phyloP scores from a whole-genome alignment of 148 eudicot genomes.

The Rhododendron griersonianum region DNA sequence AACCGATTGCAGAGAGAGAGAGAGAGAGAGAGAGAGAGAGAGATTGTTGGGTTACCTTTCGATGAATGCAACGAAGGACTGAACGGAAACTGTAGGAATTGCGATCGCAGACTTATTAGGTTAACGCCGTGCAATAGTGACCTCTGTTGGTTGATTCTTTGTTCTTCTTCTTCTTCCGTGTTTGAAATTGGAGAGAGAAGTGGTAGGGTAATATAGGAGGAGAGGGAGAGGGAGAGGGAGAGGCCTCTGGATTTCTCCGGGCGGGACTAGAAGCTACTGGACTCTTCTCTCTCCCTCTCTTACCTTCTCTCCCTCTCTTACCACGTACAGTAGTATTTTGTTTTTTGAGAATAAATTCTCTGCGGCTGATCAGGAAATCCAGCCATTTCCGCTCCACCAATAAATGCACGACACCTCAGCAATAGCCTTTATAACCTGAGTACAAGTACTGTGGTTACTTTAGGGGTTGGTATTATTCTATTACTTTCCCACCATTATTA shows the following conservation, averaged over 20 bases:
- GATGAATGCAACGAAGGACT: not conserved
- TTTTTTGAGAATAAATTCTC: no score
- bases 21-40: not conserved
- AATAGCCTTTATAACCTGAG: no score
- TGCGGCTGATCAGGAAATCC: no score
- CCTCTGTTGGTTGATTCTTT: not conserved
- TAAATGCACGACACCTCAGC: no score
- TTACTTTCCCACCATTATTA: no score
- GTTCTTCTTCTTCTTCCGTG: not conserved
- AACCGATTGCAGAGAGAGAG: not conserved
- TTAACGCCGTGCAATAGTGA: not conserved
- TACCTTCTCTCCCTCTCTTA: not conserved
- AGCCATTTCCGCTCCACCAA: no score
- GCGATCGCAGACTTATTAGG: not conserved
- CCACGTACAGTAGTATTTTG: no score
- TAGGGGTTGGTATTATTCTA: no score
- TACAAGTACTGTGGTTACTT: no score
- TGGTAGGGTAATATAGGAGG: not conserved
- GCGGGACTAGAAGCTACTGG: not conserved
- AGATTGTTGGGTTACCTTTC: not conserved
- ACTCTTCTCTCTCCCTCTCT: not conserved
- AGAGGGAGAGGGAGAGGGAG: not conserved
- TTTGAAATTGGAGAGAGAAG: not conserved
- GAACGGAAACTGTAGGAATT: not conserved
- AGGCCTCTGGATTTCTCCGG: not conserved